Evolutionary conservation across 192 early-diverging fungal species (phyloP).

Genomic region (Paraglomus brasilianum): DNA sequence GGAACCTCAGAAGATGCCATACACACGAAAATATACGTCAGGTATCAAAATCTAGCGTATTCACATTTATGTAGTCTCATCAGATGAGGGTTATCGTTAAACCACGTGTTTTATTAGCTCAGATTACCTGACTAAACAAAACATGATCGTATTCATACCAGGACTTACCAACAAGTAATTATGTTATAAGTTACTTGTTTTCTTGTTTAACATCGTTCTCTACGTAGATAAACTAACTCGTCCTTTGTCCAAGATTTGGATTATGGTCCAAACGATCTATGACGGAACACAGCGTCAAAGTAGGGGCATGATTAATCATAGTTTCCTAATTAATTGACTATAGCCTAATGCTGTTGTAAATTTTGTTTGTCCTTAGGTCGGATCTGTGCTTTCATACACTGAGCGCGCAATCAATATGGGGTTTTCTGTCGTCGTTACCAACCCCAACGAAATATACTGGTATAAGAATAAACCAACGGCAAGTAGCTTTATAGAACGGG

Average conservation of each 20-base stretch:
- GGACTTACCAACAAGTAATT: slow-evolving; percentile 19
- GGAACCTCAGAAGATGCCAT: neutral
- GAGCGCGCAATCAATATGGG: slow-evolving; percentile 18
- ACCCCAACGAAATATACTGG: slow-evolving; percentile 32
- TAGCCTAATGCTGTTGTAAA: neutral
- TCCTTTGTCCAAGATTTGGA: slow-evolving; percentile 1
- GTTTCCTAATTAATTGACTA: neutral
- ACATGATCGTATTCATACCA: slow-evolving; percentile 28
- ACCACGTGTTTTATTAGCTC: neutral
- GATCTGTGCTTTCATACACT: slow-evolving; percentile 21
- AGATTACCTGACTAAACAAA: slow-evolving; percentile 24
- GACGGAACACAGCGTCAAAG: neutral
- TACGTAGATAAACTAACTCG: neutral
- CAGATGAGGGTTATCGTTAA: neutral
- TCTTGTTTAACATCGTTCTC: neutral
- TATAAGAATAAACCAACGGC: slow-evolving; percentile 21
- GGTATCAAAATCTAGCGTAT: too few species aligned
- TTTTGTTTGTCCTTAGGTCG: slow-evolving; percentile 11
- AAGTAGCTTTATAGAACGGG: slow-evolving; percentile 1
- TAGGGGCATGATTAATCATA: neutral
- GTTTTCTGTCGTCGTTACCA: slow-evolving; percentile 21
- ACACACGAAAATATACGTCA: slow-evolving; percentile 24
- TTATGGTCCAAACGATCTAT: slow-evolving; percentile 21
- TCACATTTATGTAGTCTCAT: neutral
- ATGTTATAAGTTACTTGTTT: neutral